Conservation (phyloP, 805 yeast genomes). For the Yamadazyma olivae region DNA sequence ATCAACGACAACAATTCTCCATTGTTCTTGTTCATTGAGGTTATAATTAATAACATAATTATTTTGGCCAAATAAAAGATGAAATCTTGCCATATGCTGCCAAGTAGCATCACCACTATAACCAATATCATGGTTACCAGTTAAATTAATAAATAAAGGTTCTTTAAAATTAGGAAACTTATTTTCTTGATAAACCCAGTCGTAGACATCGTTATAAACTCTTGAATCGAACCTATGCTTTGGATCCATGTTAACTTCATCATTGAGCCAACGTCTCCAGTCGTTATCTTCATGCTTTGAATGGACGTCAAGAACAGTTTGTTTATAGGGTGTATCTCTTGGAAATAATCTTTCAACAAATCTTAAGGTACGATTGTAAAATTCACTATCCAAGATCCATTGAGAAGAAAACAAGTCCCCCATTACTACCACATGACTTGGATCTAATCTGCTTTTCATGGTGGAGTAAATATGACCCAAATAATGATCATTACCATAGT, state of each 20-base stretch:
- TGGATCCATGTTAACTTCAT: constrained; percentile 40
- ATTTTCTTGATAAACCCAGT: constrained; percentile 52
- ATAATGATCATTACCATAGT: constrained; percentile 85
- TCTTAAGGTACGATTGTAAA: constrained; percentile 72
- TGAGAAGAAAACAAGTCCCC: constrained; percentile 93
- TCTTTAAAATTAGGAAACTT: constrained; percentile 40
- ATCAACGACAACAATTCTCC: constrained; percentile 87
- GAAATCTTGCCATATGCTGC: constrained; percentile 84
- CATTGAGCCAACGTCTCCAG: constrained; percentile 46
- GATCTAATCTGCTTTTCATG: constrained; percentile 62
- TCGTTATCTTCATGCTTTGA: constrained; percentile 51
- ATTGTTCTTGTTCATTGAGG: constrained; percentile 61
- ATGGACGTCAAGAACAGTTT: constrained; percentile 46
- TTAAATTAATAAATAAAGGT: constrained; percentile 74
- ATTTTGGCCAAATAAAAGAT: constrained; percentile 73
- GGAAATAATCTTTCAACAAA: constrained; percentile 70
- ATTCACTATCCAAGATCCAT: constrained; percentile 90
- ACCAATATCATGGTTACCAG: constrained; percentile 97
- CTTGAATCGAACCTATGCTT: constrained; percentile 31
- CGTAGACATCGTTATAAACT: constrained; percentile 54
- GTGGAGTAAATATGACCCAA: constrained; percentile 76
- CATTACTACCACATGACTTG: constrained; percentile 82
- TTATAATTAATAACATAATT: constrained; percentile 78
- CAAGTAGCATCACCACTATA: constrained; percentile 92
- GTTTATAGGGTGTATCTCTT: constrained; percentile 49